A percentile compares a stretch with the other conserved stretches of the same genome.
Evolutionary conservation across 345 rosid genomes (phyloP).

Genomic region (Iberis pinnata): DNA sequence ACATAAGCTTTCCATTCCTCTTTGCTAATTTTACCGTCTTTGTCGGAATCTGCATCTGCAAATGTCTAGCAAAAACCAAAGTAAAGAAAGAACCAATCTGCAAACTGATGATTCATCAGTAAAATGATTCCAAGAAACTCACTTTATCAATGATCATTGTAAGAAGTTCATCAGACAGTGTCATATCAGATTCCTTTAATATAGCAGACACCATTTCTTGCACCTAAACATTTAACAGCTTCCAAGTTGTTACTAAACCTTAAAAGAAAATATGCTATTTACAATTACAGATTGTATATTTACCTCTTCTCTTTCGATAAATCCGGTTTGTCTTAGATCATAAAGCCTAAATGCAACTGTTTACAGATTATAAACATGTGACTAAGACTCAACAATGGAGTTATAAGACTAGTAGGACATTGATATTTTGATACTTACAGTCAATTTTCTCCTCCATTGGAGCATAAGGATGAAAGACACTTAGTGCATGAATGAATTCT

Average conservation of each 20-base stretch:
- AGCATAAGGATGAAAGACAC: constrained; percentile 71
- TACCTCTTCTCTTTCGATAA: constrained; percentile 77
- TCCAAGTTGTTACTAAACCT: neutral
- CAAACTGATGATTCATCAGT: neutral
- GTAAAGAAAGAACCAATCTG: neutral
- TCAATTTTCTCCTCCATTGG: constrained; percentile 68
- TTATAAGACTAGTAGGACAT: neutral
- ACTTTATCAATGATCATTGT: constrained; percentile 68
- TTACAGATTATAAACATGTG: constrained; percentile 15
- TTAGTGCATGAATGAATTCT: constrained; percentile 69
- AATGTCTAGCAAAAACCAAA: constrained; percentile 48
- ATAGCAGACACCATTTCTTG: constrained; percentile 76
- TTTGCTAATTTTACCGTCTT: constrained; percentile 60
- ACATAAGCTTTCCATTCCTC: constrained; percentile 63
- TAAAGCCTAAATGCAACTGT: constrained; percentile 85
- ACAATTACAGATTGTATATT: constrained; percentile 15
- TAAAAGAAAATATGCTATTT: neutral
- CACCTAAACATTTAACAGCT: constrained; percentile 42
- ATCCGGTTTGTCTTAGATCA: constrained; percentile 82
- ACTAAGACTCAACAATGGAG: neutral
- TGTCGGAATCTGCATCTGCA: constrained; percentile 59
- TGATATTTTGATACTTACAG: constrained; percentile 42
- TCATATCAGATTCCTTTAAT: constrained; percentile 55
- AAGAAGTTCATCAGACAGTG: constrained; percentile 48
- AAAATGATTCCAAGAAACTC: constrained; percentile 9